Base-by-base conservation (phyloP, 1,139 yeast species). In the Meyerozyma carpophila region DNA sequence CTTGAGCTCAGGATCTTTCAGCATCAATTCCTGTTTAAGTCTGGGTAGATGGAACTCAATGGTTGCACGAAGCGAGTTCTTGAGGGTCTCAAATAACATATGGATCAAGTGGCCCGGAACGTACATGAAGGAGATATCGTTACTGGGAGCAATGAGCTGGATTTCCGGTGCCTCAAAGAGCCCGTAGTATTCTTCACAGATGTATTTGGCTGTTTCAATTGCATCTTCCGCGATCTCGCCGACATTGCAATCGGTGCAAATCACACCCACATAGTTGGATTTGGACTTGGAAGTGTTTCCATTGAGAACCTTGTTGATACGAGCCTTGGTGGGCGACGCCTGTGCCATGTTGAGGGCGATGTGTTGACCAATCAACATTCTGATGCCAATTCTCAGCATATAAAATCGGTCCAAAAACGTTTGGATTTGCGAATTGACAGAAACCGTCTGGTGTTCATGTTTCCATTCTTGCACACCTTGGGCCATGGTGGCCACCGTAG, bases 391-490 rank as follows among this genome's bases (percentile, higher is more conserved):
- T 50, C 95, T 73, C 27, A 89, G 82, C 89, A 88, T 81, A 65
- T 88, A 88, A 61, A 88, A 88, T 29, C 93, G 63, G 62, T 88
- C 95, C 51, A 88, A 68, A 56, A 88, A 88, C 11, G 83, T 76
- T 61, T 88, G 95, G 41, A 88, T 81, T 18, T 81, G 76, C 28
- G 87, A 77, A 53, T 81, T 82, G 34, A 72, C 79, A 51, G 58
- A 69, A 36, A 70, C 66, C 2, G 72, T 71, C 53, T 68, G 68
- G 54, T 75, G 76, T 52, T 72, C 77, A 47, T 55, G 62, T 58
- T 89, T 89, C 96, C 96, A 90, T 63, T 87, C 95, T 56, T 84
- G 82, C 8, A 89, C 95, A 16, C 96, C 96, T 55, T 87, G 91
- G 1, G 96, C 96, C 63, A 90, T 84, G 0, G 96, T 89, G 9